Conservation (phyloP, 768 basidiomycete genomes). For the Phylloporus sp. region DNA sequence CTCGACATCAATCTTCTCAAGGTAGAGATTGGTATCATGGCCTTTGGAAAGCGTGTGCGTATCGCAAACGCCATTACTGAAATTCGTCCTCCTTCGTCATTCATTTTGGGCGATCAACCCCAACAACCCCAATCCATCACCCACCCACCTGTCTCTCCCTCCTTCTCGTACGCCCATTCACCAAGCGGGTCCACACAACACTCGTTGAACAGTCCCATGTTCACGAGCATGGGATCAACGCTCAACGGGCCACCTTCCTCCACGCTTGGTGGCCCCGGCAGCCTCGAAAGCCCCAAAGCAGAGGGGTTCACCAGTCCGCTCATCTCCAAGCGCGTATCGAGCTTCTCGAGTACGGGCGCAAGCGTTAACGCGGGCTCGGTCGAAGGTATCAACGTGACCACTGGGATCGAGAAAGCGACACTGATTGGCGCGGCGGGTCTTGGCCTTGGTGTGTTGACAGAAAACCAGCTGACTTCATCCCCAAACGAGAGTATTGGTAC, state of each 20-base stretch:
- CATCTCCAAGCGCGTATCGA: constrained; percentile 23
- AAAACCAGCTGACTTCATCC: constrained; percentile 51
- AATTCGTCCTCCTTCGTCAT: constrained; percentile 67
- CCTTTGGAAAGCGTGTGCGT: constrained; percentile 91
- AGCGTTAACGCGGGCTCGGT: constrained; percentile 24
- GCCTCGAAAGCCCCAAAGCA: constrained; percentile 32
- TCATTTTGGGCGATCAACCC: constrained; percentile 49
- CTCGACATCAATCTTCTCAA: constrained; percentile 91
- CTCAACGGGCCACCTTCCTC: constrained; percentile 18
- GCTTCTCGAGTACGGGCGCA: constrained; percentile 24
- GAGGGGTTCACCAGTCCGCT: constrained; percentile 17
- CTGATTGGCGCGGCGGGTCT: constrained; percentile 24
- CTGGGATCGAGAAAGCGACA: constrained; percentile 19
- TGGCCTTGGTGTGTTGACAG: constrained; percentile 34
- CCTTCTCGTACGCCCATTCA: constrained; percentile 32
- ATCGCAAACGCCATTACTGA: constrained; percentile 92
- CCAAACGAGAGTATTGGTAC: constrained; percentile 58
- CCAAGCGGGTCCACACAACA: constrained; percentile 41
- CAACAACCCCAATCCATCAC: constrained; percentile 31
- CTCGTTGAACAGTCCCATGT: constrained; percentile 41
- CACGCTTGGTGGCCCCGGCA: constrained; percentile 20
- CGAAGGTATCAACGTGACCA: constrained; percentile 15
- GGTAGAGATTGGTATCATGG: constrained; percentile 86
- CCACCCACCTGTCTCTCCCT: constrained; percentile 25
- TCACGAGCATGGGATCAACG: constrained; percentile 30